phyloP scores from a whole-genome alignment of 2,329 filamentous ascomycete species.

The Pseudogymnoascus sp. region DNA sequence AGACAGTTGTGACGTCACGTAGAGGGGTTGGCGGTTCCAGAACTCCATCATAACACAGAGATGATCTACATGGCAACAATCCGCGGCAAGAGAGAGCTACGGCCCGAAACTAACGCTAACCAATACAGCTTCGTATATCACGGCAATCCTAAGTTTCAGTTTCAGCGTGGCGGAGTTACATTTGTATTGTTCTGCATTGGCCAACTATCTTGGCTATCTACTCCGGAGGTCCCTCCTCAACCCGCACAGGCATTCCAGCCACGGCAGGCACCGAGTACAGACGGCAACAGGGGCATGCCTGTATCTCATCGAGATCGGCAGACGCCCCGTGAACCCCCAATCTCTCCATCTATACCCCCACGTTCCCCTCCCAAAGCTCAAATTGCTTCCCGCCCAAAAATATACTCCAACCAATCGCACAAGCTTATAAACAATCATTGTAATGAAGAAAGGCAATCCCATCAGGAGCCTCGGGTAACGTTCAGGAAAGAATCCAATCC shows the following conservation, averaged over 20 bases:
- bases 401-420: neutral
- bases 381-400: slow-evolving; percentile 3
- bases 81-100: neutral
- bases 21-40: neutral
- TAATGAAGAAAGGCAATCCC: slow-evolving; percentile 1
- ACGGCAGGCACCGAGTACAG: neutral
- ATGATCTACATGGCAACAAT: neutral
- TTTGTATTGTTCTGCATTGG: slow-evolving; percentile 1
- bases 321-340: neutral
- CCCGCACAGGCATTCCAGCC: slow-evolving; percentile 7
- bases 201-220: slow-evolving; percentile 5
- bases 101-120: neutral
- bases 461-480: neutral
- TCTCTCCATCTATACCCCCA: neutral
- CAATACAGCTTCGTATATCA: neutral
- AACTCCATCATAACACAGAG: neutral
- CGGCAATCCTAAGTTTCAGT: neutral
- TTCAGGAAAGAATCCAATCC: slow-evolving; percentile 1
- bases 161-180: neutral
- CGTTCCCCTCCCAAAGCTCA: neutral
- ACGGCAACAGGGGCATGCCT: neutral
- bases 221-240: neutral
- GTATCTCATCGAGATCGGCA: slow-evolving; percentile 4
- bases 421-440: neutral
- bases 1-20: neutral